Conservation (phyloP, 78 protist species). For the slime mould (Dictyostelium discoideum) region DNA sequence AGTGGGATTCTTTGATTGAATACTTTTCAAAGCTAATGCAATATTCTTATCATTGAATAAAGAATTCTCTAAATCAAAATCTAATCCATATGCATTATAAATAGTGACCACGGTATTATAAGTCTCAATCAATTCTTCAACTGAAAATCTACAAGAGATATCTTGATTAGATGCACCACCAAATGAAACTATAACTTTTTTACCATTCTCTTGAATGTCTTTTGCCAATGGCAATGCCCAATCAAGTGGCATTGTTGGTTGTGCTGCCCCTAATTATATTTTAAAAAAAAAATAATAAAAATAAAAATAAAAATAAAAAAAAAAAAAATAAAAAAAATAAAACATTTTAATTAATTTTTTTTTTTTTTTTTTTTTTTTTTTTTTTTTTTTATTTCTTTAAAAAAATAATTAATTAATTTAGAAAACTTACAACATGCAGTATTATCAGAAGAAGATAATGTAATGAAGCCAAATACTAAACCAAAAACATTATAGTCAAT, state of each 20-base stretch:
- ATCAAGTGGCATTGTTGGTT: neutral
- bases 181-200: neutral
- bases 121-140: neutral
- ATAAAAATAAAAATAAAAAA: too few relatives aligned
- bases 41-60: neutral
- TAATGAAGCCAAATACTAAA: neutral
- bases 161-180: neutral
- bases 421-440: neutral
- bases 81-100: neutral
- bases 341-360: too few relatives aligned
- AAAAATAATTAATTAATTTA: neutral
- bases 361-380: too few relatives aligned
- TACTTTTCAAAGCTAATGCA: neutral
- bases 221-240: constrained; percentile 19
- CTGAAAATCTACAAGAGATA: neutral
- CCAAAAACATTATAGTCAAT: neutral
- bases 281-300: too few relatives aligned
- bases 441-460: neutral
- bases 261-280: neutral
- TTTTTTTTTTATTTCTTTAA: too few relatives aligned
- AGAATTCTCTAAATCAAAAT: neutral
- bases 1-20: neutral
- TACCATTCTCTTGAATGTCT: neutral
- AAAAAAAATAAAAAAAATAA: too few relatives aligned
- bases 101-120: neutral